Conservation (phyloP, 257 asterid species). For the Paulownia fortunei region DNA sequence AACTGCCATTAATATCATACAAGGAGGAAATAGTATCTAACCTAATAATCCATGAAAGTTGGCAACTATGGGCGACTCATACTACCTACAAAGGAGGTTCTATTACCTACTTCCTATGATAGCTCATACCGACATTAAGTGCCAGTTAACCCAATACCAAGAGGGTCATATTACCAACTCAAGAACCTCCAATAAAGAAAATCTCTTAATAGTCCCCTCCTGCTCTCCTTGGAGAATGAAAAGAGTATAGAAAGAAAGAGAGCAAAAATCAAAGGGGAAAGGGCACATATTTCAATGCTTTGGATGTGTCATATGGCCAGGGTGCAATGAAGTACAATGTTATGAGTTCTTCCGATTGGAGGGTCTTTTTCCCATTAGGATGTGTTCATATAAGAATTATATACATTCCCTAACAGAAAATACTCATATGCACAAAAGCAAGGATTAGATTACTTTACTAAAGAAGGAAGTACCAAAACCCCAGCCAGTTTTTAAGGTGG, state of each 20-base stretch:
- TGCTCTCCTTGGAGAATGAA: not conserved
- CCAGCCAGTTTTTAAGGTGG: constrained; percentile 19
- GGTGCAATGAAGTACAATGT: not conserved
- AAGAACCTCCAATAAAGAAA: not conserved
- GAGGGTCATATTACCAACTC: not conserved
- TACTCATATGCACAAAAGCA: not conserved
- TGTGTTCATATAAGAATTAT: not conserved
- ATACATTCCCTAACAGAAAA: not conserved
- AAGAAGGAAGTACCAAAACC: not conserved
- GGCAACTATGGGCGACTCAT: not conserved
- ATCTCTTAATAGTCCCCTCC: not conserved
- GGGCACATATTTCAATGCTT: not conserved
- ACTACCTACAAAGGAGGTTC: constrained; percentile 5
- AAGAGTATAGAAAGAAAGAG: not conserved
- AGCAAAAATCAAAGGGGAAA: not conserved
- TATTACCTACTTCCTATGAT: not conserved
- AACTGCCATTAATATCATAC: not conserved
- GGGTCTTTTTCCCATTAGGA: not conserved
- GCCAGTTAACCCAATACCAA: not conserved
- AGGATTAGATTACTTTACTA: not conserved
- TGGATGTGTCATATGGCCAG: not conserved
- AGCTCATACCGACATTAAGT: not conserved
- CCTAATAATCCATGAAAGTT: not conserved
- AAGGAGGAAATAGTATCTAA: constrained; percentile 17
- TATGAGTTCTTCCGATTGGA: not conserved